These are phyloP conservation scores for Citrullus amarus DNA, from an alignment of 306 rosid genomes.

Conservation along the genomic window DNA sequence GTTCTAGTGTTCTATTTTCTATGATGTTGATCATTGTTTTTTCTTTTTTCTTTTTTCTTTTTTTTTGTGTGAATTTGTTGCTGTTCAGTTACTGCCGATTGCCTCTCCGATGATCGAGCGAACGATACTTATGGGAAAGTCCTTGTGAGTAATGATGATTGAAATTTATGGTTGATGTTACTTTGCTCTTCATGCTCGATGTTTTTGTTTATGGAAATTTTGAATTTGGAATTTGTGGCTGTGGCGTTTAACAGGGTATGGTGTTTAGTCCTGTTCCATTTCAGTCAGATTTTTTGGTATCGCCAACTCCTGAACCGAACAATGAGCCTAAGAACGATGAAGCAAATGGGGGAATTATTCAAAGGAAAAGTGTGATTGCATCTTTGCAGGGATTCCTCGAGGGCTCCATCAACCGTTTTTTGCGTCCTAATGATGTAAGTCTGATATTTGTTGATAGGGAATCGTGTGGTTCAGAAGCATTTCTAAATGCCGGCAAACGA, in stretches of 20 bases:
- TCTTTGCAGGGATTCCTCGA: slow-evolving; percentile 33
- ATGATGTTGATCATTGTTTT: background rate
- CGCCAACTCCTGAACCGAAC: slow-evolving; percentile 29
- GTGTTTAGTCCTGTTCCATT: slow-evolving; percentile 73
- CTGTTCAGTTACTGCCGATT: slow-evolving; percentile 61
- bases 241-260: slow-evolving; percentile 41
- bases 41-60: too few relatives aligned
- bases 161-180: background rate
- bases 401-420: slow-evolving; percentile 27
- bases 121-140: slow-evolving; percentile 62
- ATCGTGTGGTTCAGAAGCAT: background rate
- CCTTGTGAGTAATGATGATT: slow-evolving; percentile 29
- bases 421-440: slow-evolving; percentile 53
- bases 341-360: slow-evolving; percentile 13
- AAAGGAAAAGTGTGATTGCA: slow-evolving; percentile 27
- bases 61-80: background rate
- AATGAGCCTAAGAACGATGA: slow-evolving; percentile 20
- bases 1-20: slow-evolving; percentile 4
- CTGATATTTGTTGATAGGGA: background rate
- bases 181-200: background rate
- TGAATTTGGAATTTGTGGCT: background rate
- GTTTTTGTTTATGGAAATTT: background rate
- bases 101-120: slow-evolving; percentile 68
- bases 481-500: background rate
- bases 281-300: slow-evolving; percentile 30